Conservation (phyloP, 2,329 filamentous ascomycete species). For the Aspergillus proliferans region DNA sequence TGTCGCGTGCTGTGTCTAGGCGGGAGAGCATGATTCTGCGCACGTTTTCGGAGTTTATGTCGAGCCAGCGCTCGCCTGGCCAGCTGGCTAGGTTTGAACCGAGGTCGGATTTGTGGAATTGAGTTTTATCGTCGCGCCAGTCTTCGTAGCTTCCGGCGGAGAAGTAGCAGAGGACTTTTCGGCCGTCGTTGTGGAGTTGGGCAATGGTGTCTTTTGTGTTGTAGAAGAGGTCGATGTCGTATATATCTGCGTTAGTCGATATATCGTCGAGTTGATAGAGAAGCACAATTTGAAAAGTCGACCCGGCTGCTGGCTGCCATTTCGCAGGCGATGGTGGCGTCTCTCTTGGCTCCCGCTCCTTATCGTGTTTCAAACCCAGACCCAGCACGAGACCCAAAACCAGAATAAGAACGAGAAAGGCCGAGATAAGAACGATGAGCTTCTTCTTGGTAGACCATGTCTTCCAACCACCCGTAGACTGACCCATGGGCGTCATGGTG, state of each 20-base stretch:
- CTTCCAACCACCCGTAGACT: conserved; percentile 16
- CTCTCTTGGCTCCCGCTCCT: conserved; percentile 19
- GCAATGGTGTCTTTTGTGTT: conserved; percentile 44
- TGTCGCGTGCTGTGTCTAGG: conserved; percentile 53
- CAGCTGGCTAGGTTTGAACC: conserved; percentile 58
- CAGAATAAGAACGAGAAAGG: conserved; percentile 34
- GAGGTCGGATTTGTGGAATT: conserved; percentile 52
- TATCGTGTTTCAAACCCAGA: conserved; percentile 42
- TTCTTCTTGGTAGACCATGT: conserved; percentile 30
- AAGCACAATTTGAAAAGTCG: conserved; percentile 59
- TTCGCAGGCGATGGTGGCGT: conserved; percentile 18
- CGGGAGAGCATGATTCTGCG: conserved; percentile 58
- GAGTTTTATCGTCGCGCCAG: conserved; percentile 51
- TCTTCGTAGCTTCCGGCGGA: conserved; percentile 64
- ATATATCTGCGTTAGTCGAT: conserved; percentile 49
- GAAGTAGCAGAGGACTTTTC: conserved; percentile 69
- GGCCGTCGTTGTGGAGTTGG: conserved; percentile 45
- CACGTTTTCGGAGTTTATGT: conserved; percentile 53
- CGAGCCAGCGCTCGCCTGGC: conserved; percentile 62
- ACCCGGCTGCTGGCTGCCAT: conserved; percentile 51
- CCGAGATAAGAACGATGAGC: conserved; percentile 18
- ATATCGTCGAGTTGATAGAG: conserved; percentile 35
- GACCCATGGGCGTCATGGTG: conserved; percentile 13
- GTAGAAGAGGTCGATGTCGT: conserved; percentile 57
- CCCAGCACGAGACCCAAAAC: conserved; percentile 54